Evolutionary conservation across 228 moss, liverwort and hornwort genomes (phyloP).

Genomic region (Sphagnum fallax): DNA sequence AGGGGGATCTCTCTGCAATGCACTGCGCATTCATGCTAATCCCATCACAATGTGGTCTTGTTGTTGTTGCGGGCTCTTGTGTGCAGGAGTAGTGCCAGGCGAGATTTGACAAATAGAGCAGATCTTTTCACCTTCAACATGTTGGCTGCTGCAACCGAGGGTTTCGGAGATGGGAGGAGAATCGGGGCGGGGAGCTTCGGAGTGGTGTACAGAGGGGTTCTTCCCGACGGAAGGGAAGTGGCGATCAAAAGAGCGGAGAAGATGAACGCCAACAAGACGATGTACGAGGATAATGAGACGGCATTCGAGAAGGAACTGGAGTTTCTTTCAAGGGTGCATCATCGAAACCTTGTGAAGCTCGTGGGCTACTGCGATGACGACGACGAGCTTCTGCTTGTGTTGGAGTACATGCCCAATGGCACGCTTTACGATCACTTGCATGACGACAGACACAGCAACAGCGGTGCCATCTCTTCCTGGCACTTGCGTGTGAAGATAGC

Average conservation of each 20-base stretch:
- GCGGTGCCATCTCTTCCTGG: not conserved
- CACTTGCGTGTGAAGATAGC: slow-evolving; percentile 25
- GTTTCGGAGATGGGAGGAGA: slow-evolving; percentile 14
- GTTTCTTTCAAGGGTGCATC: slow-evolving; percentile 66
- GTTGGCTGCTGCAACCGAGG: slow-evolving; percentile 4
- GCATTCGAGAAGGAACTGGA: slow-evolving; percentile 29
- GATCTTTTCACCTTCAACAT: slow-evolving; percentile 11
- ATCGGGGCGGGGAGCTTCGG: slow-evolving; percentile 20
- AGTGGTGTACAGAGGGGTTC: slow-evolving; percentile 15
- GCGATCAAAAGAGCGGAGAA: slow-evolving; percentile 22
- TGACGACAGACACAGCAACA: slow-evolving; percentile 1
- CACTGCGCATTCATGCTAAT: not conserved
- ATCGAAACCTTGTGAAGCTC: slow-evolving; percentile 74
- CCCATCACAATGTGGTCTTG: not conserved
- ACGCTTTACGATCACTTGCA: slow-evolving; percentile 66
- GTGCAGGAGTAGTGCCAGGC: not conserved
- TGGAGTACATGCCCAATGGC: slow-evolving; percentile 81
- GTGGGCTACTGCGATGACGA: slow-evolving; percentile 64
- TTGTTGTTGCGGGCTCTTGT: not conserved
- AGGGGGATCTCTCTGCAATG: not conserved
- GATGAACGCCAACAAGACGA: slow-evolving; percentile 1
- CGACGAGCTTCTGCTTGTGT: slow-evolving; percentile 59
- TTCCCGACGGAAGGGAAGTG: slow-evolving; percentile 19
- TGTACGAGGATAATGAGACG: slow-evolving; percentile 8
- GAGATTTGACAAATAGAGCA: not conserved